Conservation (phyloP, 1,284 basidiomycete genomes). For the Wolfiporia cocos region DNA sequence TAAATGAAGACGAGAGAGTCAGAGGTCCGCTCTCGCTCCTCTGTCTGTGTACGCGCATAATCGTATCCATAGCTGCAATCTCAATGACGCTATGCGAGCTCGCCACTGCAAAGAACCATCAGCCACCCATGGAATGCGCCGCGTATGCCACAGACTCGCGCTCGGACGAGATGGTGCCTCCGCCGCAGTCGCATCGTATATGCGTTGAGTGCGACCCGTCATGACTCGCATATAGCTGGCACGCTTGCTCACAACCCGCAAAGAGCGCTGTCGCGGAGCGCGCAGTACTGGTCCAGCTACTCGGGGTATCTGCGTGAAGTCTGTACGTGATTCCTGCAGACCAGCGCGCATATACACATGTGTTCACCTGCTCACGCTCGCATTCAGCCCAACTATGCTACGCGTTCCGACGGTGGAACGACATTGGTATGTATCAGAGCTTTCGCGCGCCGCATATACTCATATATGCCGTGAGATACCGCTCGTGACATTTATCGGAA, state of each 20-base stretch:
- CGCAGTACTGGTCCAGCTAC: slow-evolving; percentile 79
- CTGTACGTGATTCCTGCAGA: slow-evolving; percentile 36
- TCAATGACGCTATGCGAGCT: slow-evolving; percentile 74
- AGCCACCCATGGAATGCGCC: slow-evolving; percentile 61
- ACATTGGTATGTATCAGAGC: slow-evolving; percentile 64
- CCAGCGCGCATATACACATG: slow-evolving; percentile 6
- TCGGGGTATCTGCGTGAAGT: slow-evolving; percentile 76
- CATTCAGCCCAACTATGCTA: slow-evolving; percentile 62
- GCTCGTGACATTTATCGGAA: slow-evolving; percentile 66
- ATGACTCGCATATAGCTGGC: not conserved
- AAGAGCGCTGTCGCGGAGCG: slow-evolving; percentile 68
- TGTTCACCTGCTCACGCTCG: not conserved
- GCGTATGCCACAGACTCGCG: slow-evolving; percentile 24
- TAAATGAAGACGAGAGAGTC: slow-evolving; percentile 53
- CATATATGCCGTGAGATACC: slow-evolving; percentile 54
- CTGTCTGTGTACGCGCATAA: slow-evolving; percentile 1
- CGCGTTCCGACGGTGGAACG: slow-evolving; percentile 64
- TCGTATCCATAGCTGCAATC: slow-evolving; percentile 49
- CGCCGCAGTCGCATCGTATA: slow-evolving; percentile 10
- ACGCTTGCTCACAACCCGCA: not conserved
- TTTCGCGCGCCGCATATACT: too few relatives aligned
- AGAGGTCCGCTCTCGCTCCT: slow-evolving; percentile 27
- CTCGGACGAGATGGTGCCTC: slow-evolving; percentile 3
- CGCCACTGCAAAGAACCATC: slow-evolving; percentile 58
- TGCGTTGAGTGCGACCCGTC: slow-evolving; percentile 23